A percentile compares a stretch with the other conserved stretches of the same genome.
phyloP scores from a whole-genome alignment of 75 land plant genomes.

The Chamaecyparis obtusa region DNA sequence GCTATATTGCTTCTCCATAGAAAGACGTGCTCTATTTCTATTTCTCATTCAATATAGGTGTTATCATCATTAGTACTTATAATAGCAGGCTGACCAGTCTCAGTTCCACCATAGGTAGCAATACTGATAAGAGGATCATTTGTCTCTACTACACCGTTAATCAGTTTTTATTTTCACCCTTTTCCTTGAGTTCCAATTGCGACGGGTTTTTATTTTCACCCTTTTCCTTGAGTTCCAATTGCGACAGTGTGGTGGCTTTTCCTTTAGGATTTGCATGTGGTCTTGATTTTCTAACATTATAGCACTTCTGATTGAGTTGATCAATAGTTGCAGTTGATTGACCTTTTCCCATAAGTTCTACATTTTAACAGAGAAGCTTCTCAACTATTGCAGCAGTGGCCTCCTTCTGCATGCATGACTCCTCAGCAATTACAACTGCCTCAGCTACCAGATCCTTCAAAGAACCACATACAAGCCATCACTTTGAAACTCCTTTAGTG shows the following conservation, averaged over 20 bases:
- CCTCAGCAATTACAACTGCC: conserved; percentile 11
- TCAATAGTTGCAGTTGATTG: not conserved
- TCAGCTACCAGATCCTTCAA: conserved; percentile 10
- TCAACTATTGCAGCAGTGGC: conserved; percentile 1
- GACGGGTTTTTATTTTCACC: not conserved
- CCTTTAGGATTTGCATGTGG: not conserved
- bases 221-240: not conserved
- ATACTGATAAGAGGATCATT: not conserved
- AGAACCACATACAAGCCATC: conserved; percentile 1
- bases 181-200: no score
- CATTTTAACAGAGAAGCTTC: conserved; percentile 1
- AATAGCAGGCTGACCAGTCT: not conserved
- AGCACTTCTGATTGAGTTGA: not conserved
- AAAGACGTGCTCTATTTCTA: no score
- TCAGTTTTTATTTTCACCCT: no score
- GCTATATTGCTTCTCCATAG: no score
- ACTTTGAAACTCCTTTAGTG: not conserved
- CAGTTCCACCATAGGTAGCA: not conserved
- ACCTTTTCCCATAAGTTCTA: conserved; percentile 10
- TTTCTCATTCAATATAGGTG: not conserved
- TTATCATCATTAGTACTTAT: not conserved
- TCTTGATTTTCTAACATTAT: not conserved
- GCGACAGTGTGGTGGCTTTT: not conserved
- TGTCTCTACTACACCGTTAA: not conserved
- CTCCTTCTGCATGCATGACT: conserved; percentile 10